Evolutionary conservation across 1,284 basidiomycete genomes (phyloP), one percentile per base, ranked within the genome.

Genomic region (Tylopilus sp.): DNA sequence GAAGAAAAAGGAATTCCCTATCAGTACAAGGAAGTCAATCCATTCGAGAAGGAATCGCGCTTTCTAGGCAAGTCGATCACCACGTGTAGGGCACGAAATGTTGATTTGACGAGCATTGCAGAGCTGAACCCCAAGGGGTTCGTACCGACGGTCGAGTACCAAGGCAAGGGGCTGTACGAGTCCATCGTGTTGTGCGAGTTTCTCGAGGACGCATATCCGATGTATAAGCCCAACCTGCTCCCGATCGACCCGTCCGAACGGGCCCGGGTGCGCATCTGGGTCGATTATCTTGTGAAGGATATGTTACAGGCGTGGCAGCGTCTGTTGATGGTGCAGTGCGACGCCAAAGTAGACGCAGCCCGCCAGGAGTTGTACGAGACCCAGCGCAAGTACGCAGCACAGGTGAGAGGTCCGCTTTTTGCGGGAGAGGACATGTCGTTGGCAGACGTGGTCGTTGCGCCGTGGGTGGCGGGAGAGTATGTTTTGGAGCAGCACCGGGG

Each of bases 111-210:
- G 3, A 6, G 21, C 21, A 24, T 24, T 24, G 24, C 51, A 75
- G 81, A 74, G 18, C 77, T 85, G 54, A 84, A 83, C 55, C 82
- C 83, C 0, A 83, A 82, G 60, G 83, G 84, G 4, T 76, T 86
- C 30, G 83, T 87, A 4, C 84, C 83, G 0, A 78, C 81, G 0
- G 63, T 83, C 37, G 78, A 78, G 50, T 78, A 77, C 64, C 69
- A 77, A 44, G 78, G 78, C 21, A 75, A 73, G 47, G 75, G 80
- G 1, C 64, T 85, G 11, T 80, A 83, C 65, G 82, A 84, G 57
- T 82, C 79, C 4, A 71, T 80, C 44, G 70, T 83, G 47, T 66
- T 84, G 37, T 73, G 74, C 63, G 81, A 83, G 61, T 82, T 82
- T 65, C 71, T 84, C 54, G 81, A 84, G 55, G 81, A 83, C 37